phyloP scores from a whole-genome alignment of 129 eudicot genomes.

The carrot (Daucus carota) region DNA sequence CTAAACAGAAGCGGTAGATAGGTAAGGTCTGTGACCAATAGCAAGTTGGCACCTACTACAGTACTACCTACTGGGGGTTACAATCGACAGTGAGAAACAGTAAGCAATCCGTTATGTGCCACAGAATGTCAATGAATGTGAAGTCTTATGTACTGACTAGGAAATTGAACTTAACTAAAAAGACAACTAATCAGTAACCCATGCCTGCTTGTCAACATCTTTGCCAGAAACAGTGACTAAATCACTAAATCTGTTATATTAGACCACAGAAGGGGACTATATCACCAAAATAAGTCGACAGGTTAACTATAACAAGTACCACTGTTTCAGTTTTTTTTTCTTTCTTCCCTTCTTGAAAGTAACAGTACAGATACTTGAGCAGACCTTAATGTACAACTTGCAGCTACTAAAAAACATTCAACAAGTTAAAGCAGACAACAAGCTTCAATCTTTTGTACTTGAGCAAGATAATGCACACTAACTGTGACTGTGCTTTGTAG shows the following conservation, averaged over 20 bases:
- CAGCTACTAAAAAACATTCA: not conserved
- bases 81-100: not conserved
- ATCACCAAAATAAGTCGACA: not conserved
- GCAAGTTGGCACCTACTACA: too few relatives aligned
- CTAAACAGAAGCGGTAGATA: too few relatives aligned
- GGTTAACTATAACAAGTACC: not conserved
- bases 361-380: not conserved
- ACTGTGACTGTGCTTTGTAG: constrained; percentile 9
- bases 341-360: not conserved
- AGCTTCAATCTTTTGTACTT: not conserved
- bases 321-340: not conserved
- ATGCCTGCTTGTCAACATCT: not conserved
- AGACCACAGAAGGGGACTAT: not conserved
- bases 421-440: constrained; percentile 3
- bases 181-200: not conserved
- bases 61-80: not conserved
- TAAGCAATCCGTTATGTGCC: not conserved
- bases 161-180: not conserved
- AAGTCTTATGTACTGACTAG: not conserved
- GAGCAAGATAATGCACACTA: not conserved
- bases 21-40: not conserved
- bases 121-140: not conserved
- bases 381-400: not conserved
- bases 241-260: not conserved
- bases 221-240: not conserved